Evolutionary conservation across 768 basidiomycete genomes (phyloP).

Genomic region (Tricholoma sp.): DNA sequence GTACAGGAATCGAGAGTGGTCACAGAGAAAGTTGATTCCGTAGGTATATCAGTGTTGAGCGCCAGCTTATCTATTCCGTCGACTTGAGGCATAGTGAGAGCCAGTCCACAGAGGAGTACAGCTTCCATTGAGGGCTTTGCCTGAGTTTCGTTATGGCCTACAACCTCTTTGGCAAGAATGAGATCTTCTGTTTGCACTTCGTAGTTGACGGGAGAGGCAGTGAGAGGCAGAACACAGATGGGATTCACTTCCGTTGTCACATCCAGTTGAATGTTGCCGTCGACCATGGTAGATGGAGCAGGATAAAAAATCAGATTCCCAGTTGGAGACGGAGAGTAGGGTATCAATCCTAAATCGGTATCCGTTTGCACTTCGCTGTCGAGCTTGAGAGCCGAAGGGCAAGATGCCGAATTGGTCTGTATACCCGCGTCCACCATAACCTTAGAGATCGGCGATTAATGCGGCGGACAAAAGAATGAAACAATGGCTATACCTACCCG

Average conservation of each 20-base stretch:
- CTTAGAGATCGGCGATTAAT: background rate
- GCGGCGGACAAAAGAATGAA: background rate
- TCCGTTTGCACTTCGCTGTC: background rate
- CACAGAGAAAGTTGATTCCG: background rate
- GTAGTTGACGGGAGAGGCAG: background rate
- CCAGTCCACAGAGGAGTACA: background rate
- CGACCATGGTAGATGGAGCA: background rate
- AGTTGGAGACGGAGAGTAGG: background rate
- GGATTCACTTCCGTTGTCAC: background rate
- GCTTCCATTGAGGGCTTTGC: background rate
- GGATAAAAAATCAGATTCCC: background rate
- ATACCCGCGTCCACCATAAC: background rate
- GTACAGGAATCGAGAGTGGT: background rate
- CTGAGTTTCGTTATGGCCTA: background rate
- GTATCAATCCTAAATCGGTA: background rate
- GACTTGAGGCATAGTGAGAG: background rate
- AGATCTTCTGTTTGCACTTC: background rate
- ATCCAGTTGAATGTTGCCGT: background rate
- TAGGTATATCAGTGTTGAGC: background rate
- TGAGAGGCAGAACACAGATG: background rate
- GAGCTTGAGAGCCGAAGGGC: background rate
- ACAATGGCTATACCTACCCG: background rate
- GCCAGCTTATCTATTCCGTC: background rate
- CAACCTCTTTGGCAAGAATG: background rate
- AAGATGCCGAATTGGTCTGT: background rate